phyloP scores from a whole-genome alignment of 2,329 filamentous ascomycete species.

The Cercospora canescens region DNA sequence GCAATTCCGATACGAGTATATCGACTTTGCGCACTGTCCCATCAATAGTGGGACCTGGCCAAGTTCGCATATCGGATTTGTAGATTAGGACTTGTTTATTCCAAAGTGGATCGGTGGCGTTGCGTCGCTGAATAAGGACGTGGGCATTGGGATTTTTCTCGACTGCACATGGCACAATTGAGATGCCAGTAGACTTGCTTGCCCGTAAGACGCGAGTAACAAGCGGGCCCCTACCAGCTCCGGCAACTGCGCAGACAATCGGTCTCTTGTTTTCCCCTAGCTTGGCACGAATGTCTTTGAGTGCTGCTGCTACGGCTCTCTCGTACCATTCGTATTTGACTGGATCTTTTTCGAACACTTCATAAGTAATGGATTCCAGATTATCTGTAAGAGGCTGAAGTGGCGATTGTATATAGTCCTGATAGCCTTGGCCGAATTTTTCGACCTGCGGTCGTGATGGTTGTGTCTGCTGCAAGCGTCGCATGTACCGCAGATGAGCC shows the following conservation, averaged over 20 bases:
- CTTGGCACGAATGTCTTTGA: constrained; percentile 79
- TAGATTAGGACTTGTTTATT: constrained; percentile 77
- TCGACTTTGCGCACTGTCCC: constrained; percentile 70
- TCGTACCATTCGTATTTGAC: constrained; percentile 99
- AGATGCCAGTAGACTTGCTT: constrained; percentile 71
- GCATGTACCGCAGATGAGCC: constrained; percentile 76
- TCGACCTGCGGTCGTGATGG: constrained; percentile 64
- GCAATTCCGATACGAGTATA: constrained; percentile 88
- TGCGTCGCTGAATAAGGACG: constrained; percentile 85
- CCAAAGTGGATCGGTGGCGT: constrained; percentile 70
- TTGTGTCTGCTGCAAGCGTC: constrained; percentile 81
- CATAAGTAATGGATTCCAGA: constrained; percentile 93
- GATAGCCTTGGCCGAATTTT: constrained; percentile 69
- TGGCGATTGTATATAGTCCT: constrained; percentile 94
- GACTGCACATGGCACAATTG: constrained; percentile 84
- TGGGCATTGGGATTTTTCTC: constrained; percentile 99
- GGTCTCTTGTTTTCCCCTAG: constrained; percentile 69
- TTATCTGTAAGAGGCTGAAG: constrained; percentile 95
- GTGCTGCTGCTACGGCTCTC: constrained; percentile 74
- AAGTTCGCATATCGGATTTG: constrained; percentile 95
- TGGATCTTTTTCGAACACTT: constrained; percentile 97
- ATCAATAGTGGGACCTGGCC: constrained; percentile 73
- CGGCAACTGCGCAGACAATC: constrained; percentile 87
- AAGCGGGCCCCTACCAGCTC: constrained; percentile 87
- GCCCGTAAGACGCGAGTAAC: constrained; percentile 85